A percentile compares a stretch with the other conserved stretches of the same genome.
Conservation (phyloP, 768 basidiomycete species). For the Amyloporia xantha region DNA sequence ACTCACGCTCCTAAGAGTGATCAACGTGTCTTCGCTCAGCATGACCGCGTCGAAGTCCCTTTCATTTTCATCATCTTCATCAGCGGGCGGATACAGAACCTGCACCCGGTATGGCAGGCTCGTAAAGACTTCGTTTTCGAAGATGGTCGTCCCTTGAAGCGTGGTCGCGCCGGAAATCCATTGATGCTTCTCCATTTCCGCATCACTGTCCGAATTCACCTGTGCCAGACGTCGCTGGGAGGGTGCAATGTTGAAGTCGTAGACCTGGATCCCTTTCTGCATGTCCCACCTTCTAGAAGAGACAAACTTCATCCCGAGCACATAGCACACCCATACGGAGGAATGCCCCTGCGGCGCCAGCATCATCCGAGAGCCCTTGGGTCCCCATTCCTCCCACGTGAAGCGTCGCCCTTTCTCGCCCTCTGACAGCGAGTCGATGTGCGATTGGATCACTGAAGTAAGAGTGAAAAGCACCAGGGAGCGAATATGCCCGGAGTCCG, state of each 20-base stretch:
- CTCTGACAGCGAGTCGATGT: conserved; percentile 15
- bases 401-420: conserved; percentile 19
- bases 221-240: conserved; percentile 23
- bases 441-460: conserved; percentile 28
- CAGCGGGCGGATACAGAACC: conserved; percentile 9
- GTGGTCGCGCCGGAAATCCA: conserved; percentile 7
- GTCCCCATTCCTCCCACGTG: conserved; percentile 50
- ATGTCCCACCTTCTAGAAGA: conserved; percentile 14
- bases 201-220: conserved; percentile 11
- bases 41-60: conserved; percentile 30
- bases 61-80: conserved; percentile 6
- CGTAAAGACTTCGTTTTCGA: conserved; percentile 36
- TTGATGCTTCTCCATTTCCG: not conserved
- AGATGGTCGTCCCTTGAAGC: conserved; percentile 25
- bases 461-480: conserved; percentile 39
- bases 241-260: conserved; percentile 46
- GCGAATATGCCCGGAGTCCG: conserved; percentile 18
- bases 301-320: conserved; percentile 43
- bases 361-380: conserved; percentile 38
- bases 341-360: conserved; percentile 21
- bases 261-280: conserved; percentile 30
- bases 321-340: conserved; percentile 53
- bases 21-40: conserved; percentile 51
- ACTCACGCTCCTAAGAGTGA: conserved; percentile 35
- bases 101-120: conserved; percentile 40